Base-by-base conservation (phyloP, 352 stramenopile genomes). In the Phytophthora citricola region DNA sequence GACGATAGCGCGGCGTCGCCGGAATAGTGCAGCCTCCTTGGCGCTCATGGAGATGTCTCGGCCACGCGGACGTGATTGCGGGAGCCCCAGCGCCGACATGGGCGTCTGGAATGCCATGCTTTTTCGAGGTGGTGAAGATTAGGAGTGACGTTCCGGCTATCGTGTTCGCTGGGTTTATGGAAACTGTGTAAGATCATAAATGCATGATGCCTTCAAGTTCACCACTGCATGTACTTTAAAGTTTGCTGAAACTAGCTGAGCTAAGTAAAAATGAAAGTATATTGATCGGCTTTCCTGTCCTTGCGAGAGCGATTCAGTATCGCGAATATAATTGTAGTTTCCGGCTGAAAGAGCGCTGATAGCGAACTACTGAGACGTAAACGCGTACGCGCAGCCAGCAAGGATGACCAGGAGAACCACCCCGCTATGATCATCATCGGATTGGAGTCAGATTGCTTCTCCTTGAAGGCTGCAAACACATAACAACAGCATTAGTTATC, bases 311-410 rank as follows among this genome's bases (percentile, higher is more conserved):
- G 4, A 31, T 15, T 53, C 20, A 14, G 12, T 14, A 36, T 36
- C 31, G 29, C 29, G 29, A 34, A 34, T 34, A 36, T 36, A 5
- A 36, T 36, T 36, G 31, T 1, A 7, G 27, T 31, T 31, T 10
- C 31, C 31, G 31, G 8, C 31, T 36, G 8, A 36, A 36, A 34
- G 24, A 14, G 31, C 50, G 3, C 7, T 41, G 9, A 51, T 36
- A 8, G 8, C 29, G 29, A 39, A 6, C 22, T 68, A 75, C 52
- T 75, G 55, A 32, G 39, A 36, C 20, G 71, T 73, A 46, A 90
- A 79, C 47, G 84, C 75, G 69, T 92, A 92, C 26, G 66, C 83
- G 4, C 69, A 76, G 11, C 75, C 81, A 6, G 73, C 81, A 44
- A 92, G 66, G 29, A 84, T 63, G 43, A 71, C 66, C 26, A 92